Base-by-base conservation (phyloP, 2,329 filamentous ascomycete genomes). In the Leptodontidium sp. region DNA sequence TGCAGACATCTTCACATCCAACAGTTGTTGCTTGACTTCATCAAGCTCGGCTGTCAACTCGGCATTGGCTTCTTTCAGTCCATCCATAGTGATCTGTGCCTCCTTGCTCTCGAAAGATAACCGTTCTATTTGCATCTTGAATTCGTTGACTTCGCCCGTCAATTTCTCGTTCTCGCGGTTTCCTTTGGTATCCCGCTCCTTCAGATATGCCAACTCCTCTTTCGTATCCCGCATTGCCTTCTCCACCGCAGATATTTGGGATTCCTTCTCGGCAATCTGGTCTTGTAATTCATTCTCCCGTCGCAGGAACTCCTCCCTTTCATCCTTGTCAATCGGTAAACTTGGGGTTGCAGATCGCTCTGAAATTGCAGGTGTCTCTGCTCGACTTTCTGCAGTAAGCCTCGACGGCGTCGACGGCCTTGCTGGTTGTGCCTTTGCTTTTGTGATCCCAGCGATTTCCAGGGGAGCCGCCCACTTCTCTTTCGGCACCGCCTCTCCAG, bases 251-350 rank as follows among this genome's bases (percentile, higher is more conserved):
- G 90, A 89, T 52, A 97, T 90, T 73, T 91, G 90, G 2, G 91
- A 90, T 80, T 99, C 96, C 81, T 91, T 96, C 81, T 99, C 96
- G 1, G 96, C 91, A 65, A 99, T 87, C 82, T 98, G 95, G 78
- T 99, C 96, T 79, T 98, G 96, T 52, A 99, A 87, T 79, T 99
- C 96, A 76, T 99, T 99, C 80, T 99, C 96, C 66, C 96, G 90
- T 76, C 93, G 89, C 72, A 99, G 81, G 77, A 98, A 99, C 79
- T 99, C 96, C 77, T 99, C 96, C 70, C 94, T 91, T 82, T 99
- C 96, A 75, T 99, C 96, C 82, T 97, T 98, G 66, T 99, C 96
- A 69, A 98, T 84, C 49, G 93, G 89, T 73, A 98, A 84, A 77
- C 92, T 94, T 2, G 95, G 95, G 14, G 95, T 98, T 63, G 91